Evolutionary conservation across 306 rosid species (phyloP), one percentile per base, ranked within the genome.

Genomic region (Sicyos edulis): DNA sequence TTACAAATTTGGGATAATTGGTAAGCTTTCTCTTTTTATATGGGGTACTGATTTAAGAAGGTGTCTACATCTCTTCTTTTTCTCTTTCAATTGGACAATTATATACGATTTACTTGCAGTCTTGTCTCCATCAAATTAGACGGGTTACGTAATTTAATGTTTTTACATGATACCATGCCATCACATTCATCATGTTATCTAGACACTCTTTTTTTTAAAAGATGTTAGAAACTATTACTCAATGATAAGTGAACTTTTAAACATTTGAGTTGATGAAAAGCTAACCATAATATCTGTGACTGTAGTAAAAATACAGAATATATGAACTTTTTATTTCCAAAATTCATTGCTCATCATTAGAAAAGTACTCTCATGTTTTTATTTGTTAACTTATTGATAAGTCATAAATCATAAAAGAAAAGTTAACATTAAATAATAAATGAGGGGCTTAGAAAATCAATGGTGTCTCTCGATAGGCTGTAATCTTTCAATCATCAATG

Each of bases 1-100:
- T 66, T 95, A 88, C 92, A 91, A 83, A 82, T 95, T 91, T 79
- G 99, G 99, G 77, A 87, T 95, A 71, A 91, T 95, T 52, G 97
- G 98, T 88, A 76, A 74, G 78, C 60, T 52, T 78, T 20, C 68
- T 57, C 73, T 80, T 50, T 66, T 62, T 29, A 8, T 54, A 17
- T n/a, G 11, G 7, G 16, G 56, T 34, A 15, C 32, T 78, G 61
- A 26, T 26, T 26, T 26, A 26, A 26, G 29, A 1, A 26, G 29
- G 29, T 26, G 29, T 60, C 62, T 57, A 53, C 57, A 16, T 62
- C 20, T 19, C 34, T 16, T 65, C 16, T 0, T 44, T 64, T 42
- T 59, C 17, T 10, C 16, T 57, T 57, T 57, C 62, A 21, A 22
- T 21, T 22, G 62, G 11, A 10, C 62, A 4, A 14, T 15, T 29